Base-by-base conservation (phyloP, 371 early-diverging fungal genomes). In the Actinomortierella wolfii region DNA sequence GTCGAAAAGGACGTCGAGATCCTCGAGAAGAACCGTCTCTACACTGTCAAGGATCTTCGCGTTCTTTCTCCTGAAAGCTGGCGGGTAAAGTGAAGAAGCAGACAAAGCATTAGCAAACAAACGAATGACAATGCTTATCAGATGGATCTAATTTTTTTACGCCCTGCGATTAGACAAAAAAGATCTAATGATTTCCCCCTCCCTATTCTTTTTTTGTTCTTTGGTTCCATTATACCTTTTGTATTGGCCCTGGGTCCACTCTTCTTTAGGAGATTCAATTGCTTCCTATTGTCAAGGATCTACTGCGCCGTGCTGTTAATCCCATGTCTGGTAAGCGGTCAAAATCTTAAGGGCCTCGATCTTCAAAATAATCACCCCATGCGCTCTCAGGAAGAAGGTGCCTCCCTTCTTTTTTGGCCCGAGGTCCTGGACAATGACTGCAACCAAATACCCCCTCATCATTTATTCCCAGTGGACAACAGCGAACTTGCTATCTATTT, bases 1-100 rank as follows among this genome's bases (percentile, higher is more conserved):
- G 77, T 88, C 15, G 76, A 82, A 20, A 65, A 60, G 29, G 88
- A 87, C 51, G 76, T 83, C 44, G 64, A 68, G 20, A 68, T 83
- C 28, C 56, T 87, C 55, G 82, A 82, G 18, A 54, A 63, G 15
- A 83, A 87, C 77, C 77, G 88, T 17, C 49, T 87, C 4, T 81
- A 82, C 55, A 81, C 80, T 53, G 79, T 86, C 26, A 80, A 78
- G 21, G 88, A 88, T 54, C 67, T 88, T 23, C 83, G 86, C 24
- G 77, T 80, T 25, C 68, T 88, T 42, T 88, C 88, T 6, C 68
- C 77, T 17, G 74, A 82, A 44, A 88, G 88, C 59, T 88, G 88
- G 88, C 80, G 80, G 70, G 85, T 86, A 80, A 77, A 48, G 41
- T 47, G 39, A 53, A 8, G 21, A 47, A 20, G 21, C 18, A 8